Evolutionary conservation across 768 basidiomycete genomes (phyloP).

Genomic region (Mycena chlorophos): DNA sequence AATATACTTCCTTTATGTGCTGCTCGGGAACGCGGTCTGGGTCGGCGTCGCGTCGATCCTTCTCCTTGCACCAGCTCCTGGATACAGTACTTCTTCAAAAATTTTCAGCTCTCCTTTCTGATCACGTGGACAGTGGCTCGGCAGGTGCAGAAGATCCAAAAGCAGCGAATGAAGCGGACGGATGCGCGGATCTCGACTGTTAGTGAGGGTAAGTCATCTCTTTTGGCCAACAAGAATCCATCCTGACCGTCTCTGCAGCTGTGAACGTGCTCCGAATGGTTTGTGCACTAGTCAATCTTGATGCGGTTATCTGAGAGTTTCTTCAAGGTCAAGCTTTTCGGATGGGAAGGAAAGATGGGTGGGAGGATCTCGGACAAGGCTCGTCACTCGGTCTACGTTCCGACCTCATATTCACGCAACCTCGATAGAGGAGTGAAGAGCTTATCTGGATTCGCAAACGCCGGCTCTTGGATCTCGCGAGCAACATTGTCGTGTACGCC

Average conservation of each 20-base stretch:
- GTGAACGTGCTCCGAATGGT: constrained; percentile 42
- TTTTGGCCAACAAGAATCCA: constrained; percentile 16
- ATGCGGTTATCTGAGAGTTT: background rate
- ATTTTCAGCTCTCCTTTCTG: background rate
- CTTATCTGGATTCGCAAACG: constrained; percentile 40
- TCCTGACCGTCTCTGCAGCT: constrained; percentile 37
- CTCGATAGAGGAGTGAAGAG: constrained; percentile 41
- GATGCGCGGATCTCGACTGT: constrained; percentile 63
- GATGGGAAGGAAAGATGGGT: constrained; percentile 45
- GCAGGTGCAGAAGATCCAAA: constrained; percentile 37
- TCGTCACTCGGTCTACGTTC: background rate
- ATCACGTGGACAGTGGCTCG: constrained; percentile 7
- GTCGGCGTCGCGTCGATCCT: constrained; percentile 15
- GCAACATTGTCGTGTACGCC: constrained; percentile 37
- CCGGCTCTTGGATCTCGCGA: constrained; percentile 39
- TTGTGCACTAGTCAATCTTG: background rate
- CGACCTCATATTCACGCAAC: too few species aligned
- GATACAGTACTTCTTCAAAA: constrained; percentile 47
- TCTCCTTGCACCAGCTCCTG: constrained; percentile 56
- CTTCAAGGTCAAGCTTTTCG: constrained; percentile 51
- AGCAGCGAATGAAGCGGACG: constrained; percentile 52
- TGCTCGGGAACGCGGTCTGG: constrained; percentile 3
- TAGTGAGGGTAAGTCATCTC: constrained; percentile 51
- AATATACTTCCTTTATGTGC: constrained; percentile 50
- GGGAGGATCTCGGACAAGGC: constrained; percentile 39